Conservation (phyloP, 2,329 filamentous ascomycete genomes). For the Fusarium irregulare region DNA sequence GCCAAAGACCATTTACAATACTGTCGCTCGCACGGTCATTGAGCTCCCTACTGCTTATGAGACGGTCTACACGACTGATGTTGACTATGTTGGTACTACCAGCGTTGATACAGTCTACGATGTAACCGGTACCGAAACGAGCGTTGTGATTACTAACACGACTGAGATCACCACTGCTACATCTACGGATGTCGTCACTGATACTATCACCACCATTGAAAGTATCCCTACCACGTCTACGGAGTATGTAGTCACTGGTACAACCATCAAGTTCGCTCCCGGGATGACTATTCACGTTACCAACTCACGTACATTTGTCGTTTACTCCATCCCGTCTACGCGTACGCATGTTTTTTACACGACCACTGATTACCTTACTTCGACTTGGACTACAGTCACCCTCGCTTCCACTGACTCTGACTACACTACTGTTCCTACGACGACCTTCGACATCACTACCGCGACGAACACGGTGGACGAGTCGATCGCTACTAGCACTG, state of each 20-base stretch:
- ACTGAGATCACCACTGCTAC: slow-evolving; percentile 12
- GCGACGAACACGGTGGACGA: neutral
- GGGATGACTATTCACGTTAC: slow-evolving; percentile 6
- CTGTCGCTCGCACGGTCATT: neutral
- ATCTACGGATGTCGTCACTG: slow-evolving; percentile 1
- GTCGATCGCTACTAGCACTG: slow-evolving; percentile 2
- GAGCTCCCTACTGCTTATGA: slow-evolving; percentile 8
- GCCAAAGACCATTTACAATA: slow-evolving; percentile 7
- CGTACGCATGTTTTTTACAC: slow-evolving; percentile 16
- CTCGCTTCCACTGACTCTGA: slow-evolving; percentile 7
- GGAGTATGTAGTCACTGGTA: slow-evolving; percentile 4
- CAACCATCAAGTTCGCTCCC: neutral
- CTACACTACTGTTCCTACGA: slow-evolving; percentile 6
- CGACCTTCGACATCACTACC: slow-evolving; percentile 7
- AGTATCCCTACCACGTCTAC: slow-evolving; percentile 13
- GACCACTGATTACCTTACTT: neutral
- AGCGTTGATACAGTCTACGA: slow-evolving; percentile 10
- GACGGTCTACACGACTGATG: slow-evolving; percentile 6
- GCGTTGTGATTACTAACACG: neutral
- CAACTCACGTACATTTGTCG: slow-evolving; percentile 8
- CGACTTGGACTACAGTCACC: slow-evolving; percentile 7
- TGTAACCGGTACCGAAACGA: neutral
- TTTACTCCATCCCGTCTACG: slow-evolving; percentile 9
- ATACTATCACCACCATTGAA: slow-evolving; percentile 7
- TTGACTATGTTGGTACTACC: slow-evolving; percentile 11